Evolutionary conservation across 148 eudicot genomes (phyloP).

Genomic region (Pouteria glomerata): DNA sequence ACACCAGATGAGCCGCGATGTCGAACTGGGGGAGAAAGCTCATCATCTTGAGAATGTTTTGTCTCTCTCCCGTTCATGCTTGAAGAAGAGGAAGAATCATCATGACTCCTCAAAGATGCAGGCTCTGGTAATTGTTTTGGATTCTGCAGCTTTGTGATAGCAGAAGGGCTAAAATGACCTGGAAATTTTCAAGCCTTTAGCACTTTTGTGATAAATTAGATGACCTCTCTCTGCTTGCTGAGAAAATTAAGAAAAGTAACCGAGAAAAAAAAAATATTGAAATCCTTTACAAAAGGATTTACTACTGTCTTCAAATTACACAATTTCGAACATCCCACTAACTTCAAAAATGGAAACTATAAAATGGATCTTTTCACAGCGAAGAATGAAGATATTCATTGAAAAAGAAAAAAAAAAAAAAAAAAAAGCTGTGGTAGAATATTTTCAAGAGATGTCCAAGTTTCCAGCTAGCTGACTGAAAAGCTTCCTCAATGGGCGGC

Average conservation of each 20-base stretch:
- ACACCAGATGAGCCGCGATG: constrained; percentile 50
- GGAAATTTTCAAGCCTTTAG: constrained; percentile 5
- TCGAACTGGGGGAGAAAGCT: constrained; percentile 60
- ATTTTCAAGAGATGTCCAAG: too few relatives aligned
- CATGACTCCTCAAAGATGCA: constrained; percentile 64
- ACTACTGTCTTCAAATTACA: not conserved
- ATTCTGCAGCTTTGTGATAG: constrained; percentile 40
- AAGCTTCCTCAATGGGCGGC: too few relatives aligned
- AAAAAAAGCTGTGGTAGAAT: too few relatives aligned
- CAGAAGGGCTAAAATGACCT: constrained; percentile 65
- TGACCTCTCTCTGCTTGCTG: not conserved
- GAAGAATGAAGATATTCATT: too few relatives aligned
- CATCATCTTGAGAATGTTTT: constrained; percentile 61
- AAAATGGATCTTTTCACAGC: too few relatives aligned
- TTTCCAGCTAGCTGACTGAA: too few relatives aligned
- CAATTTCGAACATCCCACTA: not conserved
- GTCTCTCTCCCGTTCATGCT: constrained; percentile 59
- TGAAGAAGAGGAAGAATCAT: constrained; percentile 68
- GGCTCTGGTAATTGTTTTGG: constrained; percentile 71
- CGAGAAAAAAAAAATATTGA: not conserved
- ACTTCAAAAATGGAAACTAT: not conserved
- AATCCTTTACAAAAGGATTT: not conserved
- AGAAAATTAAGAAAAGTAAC: not conserved
- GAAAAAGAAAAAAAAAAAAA: too few relatives aligned
- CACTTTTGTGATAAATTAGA: not conserved